Evolutionary conservation across 139 green algal genomes (phyloP), one percentile per base, ranked within the genome.

Genomic region (Spirogloea muscicola): DNA sequence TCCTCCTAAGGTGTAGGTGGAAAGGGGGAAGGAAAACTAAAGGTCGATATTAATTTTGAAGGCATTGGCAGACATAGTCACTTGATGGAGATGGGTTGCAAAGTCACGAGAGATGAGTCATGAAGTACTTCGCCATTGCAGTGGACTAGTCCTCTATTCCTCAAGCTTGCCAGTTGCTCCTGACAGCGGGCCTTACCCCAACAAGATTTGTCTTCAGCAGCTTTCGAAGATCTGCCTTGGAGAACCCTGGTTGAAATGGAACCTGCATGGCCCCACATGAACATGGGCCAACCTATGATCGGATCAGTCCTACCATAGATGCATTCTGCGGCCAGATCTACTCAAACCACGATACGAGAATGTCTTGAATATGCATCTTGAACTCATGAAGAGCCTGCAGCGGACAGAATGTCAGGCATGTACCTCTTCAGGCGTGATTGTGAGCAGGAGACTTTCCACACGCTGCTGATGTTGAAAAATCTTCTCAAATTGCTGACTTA

Each of bases 161-260:
- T n/a, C n/a, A n/a, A n/a, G n/a, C n/a, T n/a, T n/a, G n/a, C n/a
- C n/a, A n/a, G n/a, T n/a, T n/a, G n/a, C n/a, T n/a, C n/a, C n/a
- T n/a, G n/a, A n/a, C n/a, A n/a, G n/a, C n/a, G n/a, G n/a, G n/a
- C n/a, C n/a, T n/a, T n/a, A n/a, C n/a, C n/a, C n/a, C n/a, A n/a
- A n/a, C n/a, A n/a, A n/a, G n/a, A n/a, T n/a, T n/a, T n/a, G n/a
- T n/a, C n/a, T n/a, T n/a, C n/a, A n/a, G n/a, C n/a, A n/a, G n/a
- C n/a, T n/a, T n/a, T n/a, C n/a, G n/a, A n/a, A n/a, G n/a, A n/a
- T 80, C 72, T 1, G 63, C 44, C 13, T 65, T 77, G 43, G 25
- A 38, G 46, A 80, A 68, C 13, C 63, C 63, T 16, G 51, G n/a
- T 61, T 76, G 62, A n/a, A 80, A 80, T 34, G 62, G 48, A 68